These are phyloP conservation scores for Aspergillus bertholletiae DNA, from an alignment of 495 filamentous ascomycete genomes.

Conservation along the genomic window DNA sequence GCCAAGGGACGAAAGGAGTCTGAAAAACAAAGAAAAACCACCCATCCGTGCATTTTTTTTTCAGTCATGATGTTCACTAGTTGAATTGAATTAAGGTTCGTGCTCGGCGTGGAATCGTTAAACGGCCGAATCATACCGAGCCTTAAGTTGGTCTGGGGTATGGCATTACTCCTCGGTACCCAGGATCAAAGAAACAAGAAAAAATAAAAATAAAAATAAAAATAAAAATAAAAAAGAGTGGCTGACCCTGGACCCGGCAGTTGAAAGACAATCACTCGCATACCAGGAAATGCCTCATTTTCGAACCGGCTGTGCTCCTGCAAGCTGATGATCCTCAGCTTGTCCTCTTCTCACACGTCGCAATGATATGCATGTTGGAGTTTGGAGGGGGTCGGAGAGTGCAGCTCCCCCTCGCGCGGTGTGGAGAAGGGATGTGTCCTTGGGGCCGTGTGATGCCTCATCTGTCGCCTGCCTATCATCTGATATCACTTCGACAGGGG, in stretches of 20 bases:
- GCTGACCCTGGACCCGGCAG: not conserved
- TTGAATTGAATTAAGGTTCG: not conserved
- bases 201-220: too few relatives aligned
- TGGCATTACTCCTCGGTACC: not conserved
- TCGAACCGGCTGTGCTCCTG: not conserved
- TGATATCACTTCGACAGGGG: not conserved
- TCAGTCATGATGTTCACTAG: not conserved
- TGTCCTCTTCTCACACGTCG: not conserved
- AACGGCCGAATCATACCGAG: not conserved
- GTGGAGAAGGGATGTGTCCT: not conserved
- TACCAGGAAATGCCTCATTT: constrained; percentile 2
- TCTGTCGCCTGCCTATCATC: not conserved
- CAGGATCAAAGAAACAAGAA: too few relatives aligned
- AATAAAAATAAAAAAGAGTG: not conserved
- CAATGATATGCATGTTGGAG: not conserved
- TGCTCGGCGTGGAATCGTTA: not conserved
- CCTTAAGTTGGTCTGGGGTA: not conserved
- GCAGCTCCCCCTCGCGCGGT: not conserved
- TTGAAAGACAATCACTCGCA: not conserved
- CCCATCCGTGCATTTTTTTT: not conserved
- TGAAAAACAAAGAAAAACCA: not conserved
- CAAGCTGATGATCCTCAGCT: not conserved
- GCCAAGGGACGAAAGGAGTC: not conserved
- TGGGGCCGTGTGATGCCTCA: not conserved
- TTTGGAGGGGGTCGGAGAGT: too few relatives aligned